These are phyloP conservation scores for Zychaea mexicana DNA, from an alignment of 371 early-diverging fungal genomes.

Conservation along the genomic window DNA sequence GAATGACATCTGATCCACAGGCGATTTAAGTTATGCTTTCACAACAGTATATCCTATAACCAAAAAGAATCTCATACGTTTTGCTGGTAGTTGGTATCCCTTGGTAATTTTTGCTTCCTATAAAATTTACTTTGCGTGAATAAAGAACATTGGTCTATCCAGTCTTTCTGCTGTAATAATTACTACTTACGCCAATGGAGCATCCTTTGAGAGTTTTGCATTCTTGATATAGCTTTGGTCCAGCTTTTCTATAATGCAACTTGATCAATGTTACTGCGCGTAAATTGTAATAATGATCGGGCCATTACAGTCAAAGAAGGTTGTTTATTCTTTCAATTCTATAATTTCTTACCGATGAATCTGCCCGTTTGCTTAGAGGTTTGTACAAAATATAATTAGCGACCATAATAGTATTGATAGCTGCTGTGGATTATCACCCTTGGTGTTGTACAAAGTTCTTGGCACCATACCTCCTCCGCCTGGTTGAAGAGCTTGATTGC, in stretches of 20 bases:
- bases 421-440: background rate
- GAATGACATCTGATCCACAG: conserved; percentile 66
- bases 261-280: background rate
- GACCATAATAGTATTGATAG: background rate
- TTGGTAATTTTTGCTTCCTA: conserved; percentile 74
- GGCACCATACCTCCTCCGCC: conserved; percentile 73
- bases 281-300: no score
- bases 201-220: background rate
- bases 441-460: conserved; percentile 8
- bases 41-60: background rate
- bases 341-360: conserved; percentile 77
- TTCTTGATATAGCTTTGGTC: background rate
- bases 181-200: background rate
- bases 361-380: conserved; percentile 82
- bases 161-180: no score
- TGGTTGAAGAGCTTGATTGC: conserved; percentile 65
- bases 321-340: no score
- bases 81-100: conserved; percentile 20
- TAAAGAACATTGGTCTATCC: background rate
- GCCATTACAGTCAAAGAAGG: no score
- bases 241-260: background rate
- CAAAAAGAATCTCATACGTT: background rate
- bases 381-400: background rate
- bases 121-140: no score
- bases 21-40: no score